Evolutionary conservation across 352 stramenopile genomes (phyloP), one percentile per base, ranked within the genome.

Genomic region (Phytophthora citrophthora): DNA sequence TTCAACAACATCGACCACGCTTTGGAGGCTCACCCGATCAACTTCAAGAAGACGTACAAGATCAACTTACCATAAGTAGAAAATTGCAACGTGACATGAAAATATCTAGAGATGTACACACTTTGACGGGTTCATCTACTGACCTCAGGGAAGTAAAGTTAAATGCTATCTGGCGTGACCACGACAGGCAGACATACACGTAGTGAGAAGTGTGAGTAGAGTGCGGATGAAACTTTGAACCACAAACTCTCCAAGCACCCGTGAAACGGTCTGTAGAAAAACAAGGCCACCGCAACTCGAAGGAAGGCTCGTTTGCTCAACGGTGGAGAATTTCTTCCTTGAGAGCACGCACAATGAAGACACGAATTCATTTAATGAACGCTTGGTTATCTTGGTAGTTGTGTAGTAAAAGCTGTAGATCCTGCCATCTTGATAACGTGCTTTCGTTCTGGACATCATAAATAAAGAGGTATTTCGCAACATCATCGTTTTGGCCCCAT

Each of bases 1-100:
- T 97, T 94, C 62, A 76, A 84, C 47, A 89, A 96, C 61, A 89
- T 96, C 41, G 90, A 96, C 52, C 82, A 91, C 44, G 89, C 88
- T 16, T 69, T 97, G 10, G 78, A 85, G 51, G 69, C 90, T 15
- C 90, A 96, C 55, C 90, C 90, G 29, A 79, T 76, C 68, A 87
- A 74, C 16, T 95, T 81, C 53, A 89, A 83, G 68, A 92, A 88
- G 72, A 90, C 68, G 15, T 90, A 86, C 66, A 76, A 74, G 55
- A 34, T 76, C 57, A 70, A 61, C 16, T 34, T 76, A 40, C 47
- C 38, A 8, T 72, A 68, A 66, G 29, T 34, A 34, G 29, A 34
- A 12, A 34, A 4, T 34, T 34, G 29, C 29, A 34, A 34, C 29
- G 13, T 34, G 8, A 13, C 7, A 34, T 34, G 9, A 34, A 34